Percentiles rank a stretch among this genome's conserved stretches.
Conservation (phyloP, 176 grass and related monocot genomes). For the Secale cereale region DNA sequence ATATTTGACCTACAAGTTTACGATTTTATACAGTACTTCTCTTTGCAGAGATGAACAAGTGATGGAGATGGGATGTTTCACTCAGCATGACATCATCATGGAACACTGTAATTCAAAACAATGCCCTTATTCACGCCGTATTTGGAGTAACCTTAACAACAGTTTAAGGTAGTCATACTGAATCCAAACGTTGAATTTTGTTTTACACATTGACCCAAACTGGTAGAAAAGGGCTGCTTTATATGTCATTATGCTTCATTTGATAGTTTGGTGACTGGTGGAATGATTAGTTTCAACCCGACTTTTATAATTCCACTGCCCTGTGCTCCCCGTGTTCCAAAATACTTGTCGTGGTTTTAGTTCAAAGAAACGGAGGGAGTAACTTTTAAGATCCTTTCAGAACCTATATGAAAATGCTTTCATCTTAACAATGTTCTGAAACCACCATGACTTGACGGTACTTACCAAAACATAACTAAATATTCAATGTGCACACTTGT, state of each 20-base stretch:
- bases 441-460: not conserved
- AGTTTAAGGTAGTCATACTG: not conserved
- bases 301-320: not conserved
- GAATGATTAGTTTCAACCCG: not conserved
- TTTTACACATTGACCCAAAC: not conserved
- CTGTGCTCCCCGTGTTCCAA: no score
- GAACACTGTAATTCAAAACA: not conserved
- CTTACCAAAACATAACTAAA: not conserved
- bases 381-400: not conserved
- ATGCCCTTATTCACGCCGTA: not conserved
- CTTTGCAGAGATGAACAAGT: conserved; percentile 7
- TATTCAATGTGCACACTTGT: not conserved
- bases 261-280: not conserved
- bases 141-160: conserved; percentile 11
- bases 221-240: not conserved
- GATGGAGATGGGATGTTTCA: not conserved
- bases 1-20: not conserved
- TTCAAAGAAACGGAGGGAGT: no score
- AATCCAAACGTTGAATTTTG: not conserved
- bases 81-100: not conserved
- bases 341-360: no score
- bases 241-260: not conserved
- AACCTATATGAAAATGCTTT: not conserved
- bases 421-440: not conserved
- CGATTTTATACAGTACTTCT: not conserved